Base-by-base conservation (phyloP, 2,329 filamentous ascomycete species). In the Curvularia verruculosa region DNA sequence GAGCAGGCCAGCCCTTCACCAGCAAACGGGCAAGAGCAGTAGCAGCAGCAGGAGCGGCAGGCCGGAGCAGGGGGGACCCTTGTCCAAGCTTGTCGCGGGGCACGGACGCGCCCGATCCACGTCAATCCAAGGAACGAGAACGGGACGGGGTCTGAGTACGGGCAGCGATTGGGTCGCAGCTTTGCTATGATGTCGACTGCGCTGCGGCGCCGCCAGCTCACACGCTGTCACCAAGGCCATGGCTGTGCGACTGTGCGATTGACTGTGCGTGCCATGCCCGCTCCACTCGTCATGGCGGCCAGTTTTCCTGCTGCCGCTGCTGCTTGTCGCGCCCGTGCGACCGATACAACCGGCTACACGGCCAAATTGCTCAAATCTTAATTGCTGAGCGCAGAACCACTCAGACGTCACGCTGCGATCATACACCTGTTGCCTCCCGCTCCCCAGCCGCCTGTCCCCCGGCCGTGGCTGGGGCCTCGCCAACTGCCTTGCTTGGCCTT, bases 81-180 rank as follows among this genome's bases (percentile, higher is more conserved):
- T 44, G 48, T 28, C 21, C 39, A 51, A 49, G 55, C 61, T 47
- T 44, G 48, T 28, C 21, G 29, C 55, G 54, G 55, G 40, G 54
- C 46, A 29, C 55, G 34, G 49, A 18, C 34, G 39, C 49, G 37
- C 56, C 65, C 63, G 58, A 61, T 66, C 54, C 53, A 44, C 55
- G 53, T 54, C 23, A 55, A 48, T 59, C 46, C 61, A 63, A 56
- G 62, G 63, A 56, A 53, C 18, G 34, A 28, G 52, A 49, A 51
- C 49, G 36, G 41, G 53, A 54, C 41, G 43, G 36, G 45, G 29
- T 31, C n/a, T n/a, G n/a, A n/a, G n/a, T n/a, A n/a, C n/a, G n/a
- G n/a, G n/a, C n/a, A n/a, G 34, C 26, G 28, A 64, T 67, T 69
- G 64, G 67, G n/a, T 26, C 54, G 61, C 56, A 63, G 63, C 49